A percentile compares a stretch with the other conserved stretches of the same genome.
Conservation (phyloP, 495 filamentous ascomycete genomes). For the Cercophora scortea region DNA sequence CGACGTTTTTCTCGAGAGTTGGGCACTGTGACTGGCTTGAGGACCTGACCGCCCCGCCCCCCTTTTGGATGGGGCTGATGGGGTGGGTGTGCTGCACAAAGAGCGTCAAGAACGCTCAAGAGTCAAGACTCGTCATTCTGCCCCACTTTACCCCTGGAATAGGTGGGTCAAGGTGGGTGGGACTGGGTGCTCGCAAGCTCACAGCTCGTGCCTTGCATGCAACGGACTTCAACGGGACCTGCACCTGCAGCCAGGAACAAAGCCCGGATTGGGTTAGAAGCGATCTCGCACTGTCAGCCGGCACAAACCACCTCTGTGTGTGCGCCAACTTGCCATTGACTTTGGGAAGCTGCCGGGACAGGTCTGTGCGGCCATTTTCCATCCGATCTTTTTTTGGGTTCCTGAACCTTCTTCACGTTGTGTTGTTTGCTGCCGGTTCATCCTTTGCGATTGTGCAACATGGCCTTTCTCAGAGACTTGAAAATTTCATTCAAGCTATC, state of each 20-base stretch:
- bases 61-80: too few relatives aligned
- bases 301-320: not conserved
- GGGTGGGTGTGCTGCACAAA: too few relatives aligned
- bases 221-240: constrained; percentile 2
- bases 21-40: too few relatives aligned
- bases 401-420: not conserved
- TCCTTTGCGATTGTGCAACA: too few relatives aligned
- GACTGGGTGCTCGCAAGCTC: not conserved
- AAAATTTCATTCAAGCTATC: too few relatives aligned
- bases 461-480: too few relatives aligned
- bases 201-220: not conserved
- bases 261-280: constrained; percentile 11
- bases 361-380: constrained; percentile 3
- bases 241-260: constrained; percentile 6
- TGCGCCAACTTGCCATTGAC: not conserved
- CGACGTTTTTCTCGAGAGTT: too few relatives aligned
- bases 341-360: not conserved
- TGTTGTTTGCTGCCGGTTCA: not conserved
- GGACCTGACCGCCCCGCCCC: too few relatives aligned
- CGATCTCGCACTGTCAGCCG: constrained; percentile 6
- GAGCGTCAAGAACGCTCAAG: too few relatives aligned
- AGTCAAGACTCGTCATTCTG: not conserved
- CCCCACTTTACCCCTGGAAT: constrained; percentile 17
- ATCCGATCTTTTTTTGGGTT: constrained; percentile 10
- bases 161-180: not conserved